Evolutionary conservation across 495 filamentous ascomycete genomes (phyloP).

Genomic region (Penicillium cataractarum): DNA sequence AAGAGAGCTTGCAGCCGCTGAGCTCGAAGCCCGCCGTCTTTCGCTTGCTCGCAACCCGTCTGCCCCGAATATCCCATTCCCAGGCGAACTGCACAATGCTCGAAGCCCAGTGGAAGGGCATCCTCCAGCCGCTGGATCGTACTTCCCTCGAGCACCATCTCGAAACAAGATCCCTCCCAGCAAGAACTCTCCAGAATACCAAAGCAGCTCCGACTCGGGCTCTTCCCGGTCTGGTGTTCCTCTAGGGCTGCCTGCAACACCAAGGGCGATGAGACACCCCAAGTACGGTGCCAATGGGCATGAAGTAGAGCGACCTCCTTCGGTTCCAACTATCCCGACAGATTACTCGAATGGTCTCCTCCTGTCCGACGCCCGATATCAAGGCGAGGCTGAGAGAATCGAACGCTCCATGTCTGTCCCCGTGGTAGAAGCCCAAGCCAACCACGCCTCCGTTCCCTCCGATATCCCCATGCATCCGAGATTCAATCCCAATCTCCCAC

Average conservation of each 20-base stretch:
- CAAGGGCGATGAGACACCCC: constrained; percentile 80
- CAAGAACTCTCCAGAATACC: constrained; percentile 53
- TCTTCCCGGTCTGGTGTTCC: constrained; percentile 45
- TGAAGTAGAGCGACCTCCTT: constrained; percentile 58
- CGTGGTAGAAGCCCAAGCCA: constrained; percentile 58
- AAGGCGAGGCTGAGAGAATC: constrained; percentile 58
- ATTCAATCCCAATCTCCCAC: constrained; percentile 57
- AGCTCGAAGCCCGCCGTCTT: constrained; percentile 82
- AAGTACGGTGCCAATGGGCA: constrained; percentile 61
- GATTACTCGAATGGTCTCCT: constrained; percentile 46
- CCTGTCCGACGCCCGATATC: constrained; percentile 67
- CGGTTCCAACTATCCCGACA: constrained; percentile 66
- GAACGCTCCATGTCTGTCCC: constrained; percentile 76
- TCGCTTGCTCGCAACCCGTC: constrained; percentile 80
- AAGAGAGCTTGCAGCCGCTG: constrained; percentile 79
- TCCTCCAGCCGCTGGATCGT: constrained; percentile 37
- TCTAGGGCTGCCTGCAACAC: constrained; percentile 79
- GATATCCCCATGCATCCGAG: constrained; percentile 60
- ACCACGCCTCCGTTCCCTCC: constrained; percentile 41
- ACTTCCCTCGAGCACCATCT: constrained; percentile 47
- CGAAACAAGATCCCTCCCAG: constrained; percentile 34
- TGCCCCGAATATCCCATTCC: constrained; percentile 77
- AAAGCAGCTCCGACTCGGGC: constrained; percentile 47
- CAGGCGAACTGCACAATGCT: constrained; percentile 58
- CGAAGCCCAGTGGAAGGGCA: constrained; percentile 41